Base-by-base conservation (phyloP, 352 stramenopile genomes). In the Phytophthora megakarya region DNA sequence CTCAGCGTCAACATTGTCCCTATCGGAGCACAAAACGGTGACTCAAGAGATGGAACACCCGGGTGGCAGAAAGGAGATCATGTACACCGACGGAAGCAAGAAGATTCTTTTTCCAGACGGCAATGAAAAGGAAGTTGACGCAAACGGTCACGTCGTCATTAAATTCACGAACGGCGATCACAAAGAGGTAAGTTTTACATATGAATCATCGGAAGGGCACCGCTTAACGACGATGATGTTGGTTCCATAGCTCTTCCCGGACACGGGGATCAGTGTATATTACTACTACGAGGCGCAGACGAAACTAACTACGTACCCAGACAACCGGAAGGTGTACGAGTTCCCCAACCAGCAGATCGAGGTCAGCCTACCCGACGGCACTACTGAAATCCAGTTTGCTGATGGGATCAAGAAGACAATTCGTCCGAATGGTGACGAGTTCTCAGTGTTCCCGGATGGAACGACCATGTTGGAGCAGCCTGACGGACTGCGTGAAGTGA, bases 291-390 rank as follows among this genome's bases (percentile, higher is more conserved):
- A 93, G 38, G 92, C 95, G 11, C 68, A 98, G 57, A 98, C 96
- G 13, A 98, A 91, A 64, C 86, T 99, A 35, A 98, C 94, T 10
- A 98, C 89, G 6, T 95, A 96, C 67, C 78, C 91, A 6, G 95
- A 99, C 70, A 92, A 95, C 25, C 91, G 90, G 7, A 95, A 98
- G 53, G 84, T 99, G 15, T 99, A 98, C 70, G 93, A 99, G 72
- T 99, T 99, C 62, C 84, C 97, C 1, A 98, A 97, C 63, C 77
- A 96, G 28, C 94, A 98, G 73, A 76, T 97, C 18, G 97, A 99
- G 76, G 94, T 90, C 42, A 97, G 97, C 55, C 88, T 92, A 47
- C 72, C 89, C 0, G 86, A 98, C 74, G 97, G 97, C 35, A 81
- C 70, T 2, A 99, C 97, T 37, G 94, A 98, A 55, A 97, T 99